phyloP scores from a whole-genome alignment of 2,329 filamentous ascomycete genomes.

The Cryphonectria naterciae region DNA sequence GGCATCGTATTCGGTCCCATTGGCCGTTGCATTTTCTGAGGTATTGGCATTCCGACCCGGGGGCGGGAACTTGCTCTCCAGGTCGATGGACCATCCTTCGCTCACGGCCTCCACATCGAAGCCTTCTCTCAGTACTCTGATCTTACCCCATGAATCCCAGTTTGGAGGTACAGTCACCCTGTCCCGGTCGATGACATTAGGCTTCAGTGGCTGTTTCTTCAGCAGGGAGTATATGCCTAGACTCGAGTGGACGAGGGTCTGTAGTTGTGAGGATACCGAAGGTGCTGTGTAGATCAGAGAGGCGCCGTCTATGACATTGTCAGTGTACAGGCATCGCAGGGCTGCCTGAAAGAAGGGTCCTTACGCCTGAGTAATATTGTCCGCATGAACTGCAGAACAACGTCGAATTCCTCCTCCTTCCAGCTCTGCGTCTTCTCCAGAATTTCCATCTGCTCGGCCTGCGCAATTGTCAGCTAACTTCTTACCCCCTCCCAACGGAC shows the following conservation, averaged over 20 bases:
- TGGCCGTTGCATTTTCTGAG: constrained; percentile 31
- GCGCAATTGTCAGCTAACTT: constrained; percentile 32
- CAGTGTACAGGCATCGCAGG: constrained; percentile 26
- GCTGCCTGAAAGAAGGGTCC: constrained; percentile 38
- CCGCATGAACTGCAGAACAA: constrained; percentile 88
- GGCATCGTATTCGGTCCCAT: constrained; percentile 34
- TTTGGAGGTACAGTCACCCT: constrained; percentile 94
- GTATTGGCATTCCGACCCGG: constrained; percentile 32
- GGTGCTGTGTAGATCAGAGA: constrained; percentile 85
- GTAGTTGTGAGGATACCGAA: constrained; percentile 75
- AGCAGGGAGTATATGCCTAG: constrained; percentile 84
- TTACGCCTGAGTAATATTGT: constrained; percentile 85
- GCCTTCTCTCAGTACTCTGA: constrained; percentile 84
- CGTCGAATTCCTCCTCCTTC: constrained; percentile 97
- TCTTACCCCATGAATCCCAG: constrained; percentile 99
- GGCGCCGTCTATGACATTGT: constrained; percentile 66
- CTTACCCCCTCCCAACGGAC: too few species aligned
- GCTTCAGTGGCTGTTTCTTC: constrained; percentile 77
- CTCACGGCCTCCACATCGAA: constrained; percentile 91
- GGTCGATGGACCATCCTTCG: constrained; percentile 82
- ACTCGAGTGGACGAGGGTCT: constrained; percentile 80
- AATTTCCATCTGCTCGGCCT: constrained; percentile 88
- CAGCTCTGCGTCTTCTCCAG: constrained; percentile 88
- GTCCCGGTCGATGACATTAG: constrained; percentile 91
- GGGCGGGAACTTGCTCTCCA: constrained; percentile 60